Base-by-base conservation (phyloP, 306 rosid genomes). In the Spatholobus suberectus region DNA sequence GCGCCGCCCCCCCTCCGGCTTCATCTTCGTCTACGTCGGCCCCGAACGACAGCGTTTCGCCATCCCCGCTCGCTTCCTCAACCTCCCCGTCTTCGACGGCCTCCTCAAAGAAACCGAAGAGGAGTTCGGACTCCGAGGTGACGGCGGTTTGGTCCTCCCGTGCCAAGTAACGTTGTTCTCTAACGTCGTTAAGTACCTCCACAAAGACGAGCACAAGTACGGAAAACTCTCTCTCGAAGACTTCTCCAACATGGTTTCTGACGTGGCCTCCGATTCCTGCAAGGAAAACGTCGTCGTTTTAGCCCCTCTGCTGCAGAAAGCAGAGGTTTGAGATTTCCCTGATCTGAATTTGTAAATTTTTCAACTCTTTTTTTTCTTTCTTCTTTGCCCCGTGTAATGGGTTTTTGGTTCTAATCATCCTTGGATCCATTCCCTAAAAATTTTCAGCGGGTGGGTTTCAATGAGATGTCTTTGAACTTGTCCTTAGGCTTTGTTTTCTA, bases 11-110 rank as follows among this genome's bases (percentile, higher is more conserved):
- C 90, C 88, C 0, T 40, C 91, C 0, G 94, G 89, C 0, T 88
- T 68, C 17, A 6, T 88, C 0, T 89, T 85, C 38, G 86, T 90
- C 11, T 90, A 88, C 65, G 85, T 90, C 4, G 92, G 94, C 1
- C 2, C 51, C 0, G 89, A 87, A 24, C 85, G 88, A 0, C 18
- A 17, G 9, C 84, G 94, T 51, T 90, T 86, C 23, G 76, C 87
- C 9, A 88, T 90, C 13, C 94, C 89, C 1, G 62, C 91, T 0
- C 70, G 91, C 17, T 88, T 90, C 72, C 81, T 90, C 20, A 88
- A 88, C 76, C 86, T 90, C 4, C 88, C 90, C 1, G 83, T 88
- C 0, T 88, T 88, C 54, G 37, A 51, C 0, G 85, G 44, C 3
- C 77, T 90, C 12, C 81, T 90, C 18, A 70, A 83, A 15, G 80